A percentile compares a stretch with the other conserved stretches of the same genome.
Conservation (phyloP, 2,329 filamentous ascomycete species). For the Sarocladiaceae sp. region DNA sequence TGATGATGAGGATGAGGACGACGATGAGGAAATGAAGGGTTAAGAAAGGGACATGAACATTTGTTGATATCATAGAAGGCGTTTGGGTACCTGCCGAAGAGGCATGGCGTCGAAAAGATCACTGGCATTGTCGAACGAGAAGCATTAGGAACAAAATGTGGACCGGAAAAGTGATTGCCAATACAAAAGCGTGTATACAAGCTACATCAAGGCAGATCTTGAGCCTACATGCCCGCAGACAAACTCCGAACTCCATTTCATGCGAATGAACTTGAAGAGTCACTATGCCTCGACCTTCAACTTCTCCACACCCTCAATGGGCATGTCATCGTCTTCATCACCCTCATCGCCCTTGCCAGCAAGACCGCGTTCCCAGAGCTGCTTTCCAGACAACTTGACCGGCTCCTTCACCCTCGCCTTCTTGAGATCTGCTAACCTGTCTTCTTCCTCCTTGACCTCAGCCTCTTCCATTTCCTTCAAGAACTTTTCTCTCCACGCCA, state of each 20-base stretch:
- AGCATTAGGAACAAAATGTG: too few species aligned
- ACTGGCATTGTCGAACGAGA: neutral
- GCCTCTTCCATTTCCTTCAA: slow-evolving; percentile 74
- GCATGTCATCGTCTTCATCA: slow-evolving; percentile 55
- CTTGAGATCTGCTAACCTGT: slow-evolving; percentile 77
- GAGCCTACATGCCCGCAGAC: neutral
- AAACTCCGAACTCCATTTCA: slow-evolving; percentile 9
- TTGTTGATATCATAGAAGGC: slow-evolving; percentile 16
- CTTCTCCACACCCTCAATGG: slow-evolving; percentile 61
- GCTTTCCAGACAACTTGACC: slow-evolving; percentile 65
- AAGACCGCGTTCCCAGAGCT: slow-evolving; percentile 75
- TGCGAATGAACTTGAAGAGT: slow-evolving; percentile 20
- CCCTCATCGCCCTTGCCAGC: slow-evolving; percentile 63
- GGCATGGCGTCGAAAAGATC: neutral
- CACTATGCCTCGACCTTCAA: slow-evolving; percentile 60
- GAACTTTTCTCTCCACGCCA: slow-evolving; percentile 78
- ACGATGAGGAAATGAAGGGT: slow-evolving; percentile 53
- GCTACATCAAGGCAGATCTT: too few species aligned
- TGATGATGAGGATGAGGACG: slow-evolving; percentile 43
- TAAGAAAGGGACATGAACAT: slow-evolving; percentile 12
- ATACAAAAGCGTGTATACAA: too few species aligned
- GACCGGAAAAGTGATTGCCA: too few species aligned
- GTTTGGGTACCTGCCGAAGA: slow-evolving; percentile 14
- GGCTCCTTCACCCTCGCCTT: slow-evolving; percentile 73
- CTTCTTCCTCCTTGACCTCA: slow-evolving; percentile 64